Conservation (phyloP, 1,284 basidiomycete species). For the Gastroboletus turbinatus region DNA sequence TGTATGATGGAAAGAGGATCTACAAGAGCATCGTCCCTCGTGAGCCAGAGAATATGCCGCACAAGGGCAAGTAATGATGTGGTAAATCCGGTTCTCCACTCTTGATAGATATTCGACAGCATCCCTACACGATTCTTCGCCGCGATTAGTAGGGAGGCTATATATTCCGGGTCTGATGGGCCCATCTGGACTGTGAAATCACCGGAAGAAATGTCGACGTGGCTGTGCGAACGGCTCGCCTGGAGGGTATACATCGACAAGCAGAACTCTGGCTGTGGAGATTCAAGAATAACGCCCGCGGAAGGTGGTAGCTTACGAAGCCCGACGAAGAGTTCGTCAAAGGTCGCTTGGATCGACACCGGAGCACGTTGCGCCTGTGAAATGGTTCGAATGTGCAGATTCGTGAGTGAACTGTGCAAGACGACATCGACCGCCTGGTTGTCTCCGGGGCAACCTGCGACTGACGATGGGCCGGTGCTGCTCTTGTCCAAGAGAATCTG, state of each 20-base stretch:
- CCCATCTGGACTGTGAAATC: conserved; percentile 37
- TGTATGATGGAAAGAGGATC: conserved; percentile 79
- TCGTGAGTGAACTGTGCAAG: conserved; percentile 19
- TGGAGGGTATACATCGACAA: conserved; percentile 23
- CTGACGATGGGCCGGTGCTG: background rate
- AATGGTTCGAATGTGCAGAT: conserved; percentile 16
- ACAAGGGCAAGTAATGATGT: conserved; percentile 38
- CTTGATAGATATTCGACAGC: conserved; percentile 21
- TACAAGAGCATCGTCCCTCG: conserved; percentile 49
- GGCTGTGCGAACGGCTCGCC: conserved; percentile 22
- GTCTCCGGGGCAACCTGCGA: background rate
- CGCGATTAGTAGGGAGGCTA: conserved; percentile 38
- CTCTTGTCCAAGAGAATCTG: conserved; percentile 18
- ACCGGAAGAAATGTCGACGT: conserved; percentile 31
- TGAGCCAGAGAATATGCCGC: conserved; percentile 48
- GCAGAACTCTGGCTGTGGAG: conserved; percentile 19
- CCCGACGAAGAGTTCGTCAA: conserved; percentile 22
- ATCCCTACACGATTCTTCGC: conserved; percentile 31
- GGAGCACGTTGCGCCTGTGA: background rate
- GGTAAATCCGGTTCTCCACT: conserved; percentile 33
- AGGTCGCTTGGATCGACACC: conserved; percentile 2
- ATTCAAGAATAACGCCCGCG: conserved; percentile 1
- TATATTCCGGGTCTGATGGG: conserved; percentile 47
- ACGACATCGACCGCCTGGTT: conserved; percentile 18
- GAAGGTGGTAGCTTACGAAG: conserved; percentile 10